A percentile compares a stretch with the other conserved stretches of the same genome.
phyloP scores from a whole-genome alignment of 2,329 filamentous ascomycete genomes.

The Ascochyta rabiei region DNA sequence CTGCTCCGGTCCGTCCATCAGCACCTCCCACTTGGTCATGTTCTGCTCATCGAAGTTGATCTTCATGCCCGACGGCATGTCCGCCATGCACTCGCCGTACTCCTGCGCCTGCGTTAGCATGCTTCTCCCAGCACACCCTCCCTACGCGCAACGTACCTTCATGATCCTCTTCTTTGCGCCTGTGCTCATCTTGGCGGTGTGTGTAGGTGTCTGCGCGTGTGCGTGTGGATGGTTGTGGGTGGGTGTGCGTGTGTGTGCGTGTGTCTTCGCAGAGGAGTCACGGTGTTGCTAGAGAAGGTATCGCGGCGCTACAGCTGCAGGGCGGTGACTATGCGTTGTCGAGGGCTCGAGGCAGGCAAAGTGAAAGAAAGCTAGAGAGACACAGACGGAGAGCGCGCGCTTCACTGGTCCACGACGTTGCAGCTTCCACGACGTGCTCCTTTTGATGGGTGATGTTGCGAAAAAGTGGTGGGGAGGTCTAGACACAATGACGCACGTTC shows the following conservation, averaged over 20 bases:
- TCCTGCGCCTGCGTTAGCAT: slow-evolving; percentile 34
- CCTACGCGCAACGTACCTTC: slow-evolving; percentile 41
- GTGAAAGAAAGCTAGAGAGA: slow-evolving; percentile 1
- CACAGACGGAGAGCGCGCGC: not conserved
- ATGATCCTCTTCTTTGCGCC: slow-evolving; percentile 55
- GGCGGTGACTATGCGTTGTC: slow-evolving; percentile 14
- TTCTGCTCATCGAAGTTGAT: slow-evolving; percentile 64
- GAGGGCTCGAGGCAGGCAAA: not conserved
- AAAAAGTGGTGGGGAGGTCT: slow-evolving; percentile 16
- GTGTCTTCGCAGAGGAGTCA: slow-evolving; percentile 14
- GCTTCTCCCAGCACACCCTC: not conserved
- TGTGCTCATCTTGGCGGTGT: slow-evolving; percentile 41
- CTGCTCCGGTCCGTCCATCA: slow-evolving; percentile 68
- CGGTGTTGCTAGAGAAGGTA: slow-evolving; percentile 10
- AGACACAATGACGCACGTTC: slow-evolving; percentile 21
- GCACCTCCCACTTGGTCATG: slow-evolving; percentile 71
- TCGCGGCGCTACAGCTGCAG: slow-evolving; percentile 14
- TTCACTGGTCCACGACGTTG: slow-evolving; percentile 9
- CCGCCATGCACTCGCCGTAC: slow-evolving; percentile 45
- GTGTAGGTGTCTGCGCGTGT: not conserved
- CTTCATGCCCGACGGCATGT: slow-evolving; percentile 47
- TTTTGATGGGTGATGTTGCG: not conserved
- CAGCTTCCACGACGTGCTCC: not conserved
- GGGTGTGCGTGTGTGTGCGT: slow-evolving; percentile 3
- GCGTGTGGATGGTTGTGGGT: no score